Evolutionary conservation across 192 early-diverging fungal genomes (phyloP).

Genomic region (Backusella morwellensis): DNA sequence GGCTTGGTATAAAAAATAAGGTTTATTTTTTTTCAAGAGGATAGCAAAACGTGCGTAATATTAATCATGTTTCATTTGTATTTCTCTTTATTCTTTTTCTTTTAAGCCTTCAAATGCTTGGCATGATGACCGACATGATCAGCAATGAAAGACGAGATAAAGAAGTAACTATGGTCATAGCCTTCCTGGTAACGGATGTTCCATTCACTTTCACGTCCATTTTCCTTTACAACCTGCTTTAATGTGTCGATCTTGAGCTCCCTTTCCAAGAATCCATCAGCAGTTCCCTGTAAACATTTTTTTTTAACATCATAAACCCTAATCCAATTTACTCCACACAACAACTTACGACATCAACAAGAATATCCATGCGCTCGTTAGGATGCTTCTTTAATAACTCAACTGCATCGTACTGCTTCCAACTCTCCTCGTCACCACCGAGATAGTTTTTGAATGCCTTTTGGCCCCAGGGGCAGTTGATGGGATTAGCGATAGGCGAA

Average conservation of each 20-base stretch:
- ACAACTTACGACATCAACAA: slow-evolving; percentile 41
- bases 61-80: background rate
- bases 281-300: slow-evolving; percentile 51
- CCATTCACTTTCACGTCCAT: slow-evolving; percentile 46
- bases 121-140: slow-evolving; percentile 80
- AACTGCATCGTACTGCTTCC: slow-evolving; percentile 75
- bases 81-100: background rate
- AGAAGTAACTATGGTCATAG: slow-evolving; percentile 89
- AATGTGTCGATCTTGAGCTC: slow-evolving; percentile 67
- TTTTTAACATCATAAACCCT: background rate
- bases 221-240: slow-evolving; percentile 42
- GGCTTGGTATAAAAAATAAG: background rate
- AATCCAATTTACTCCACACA: background rate
- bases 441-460: slow-evolving; percentile 81
- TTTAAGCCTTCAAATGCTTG: slow-evolving; percentile 39
- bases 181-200: slow-evolving; percentile 69
- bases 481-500: slow-evolving; percentile 78
- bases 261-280: slow-evolving; percentile 66
- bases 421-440: slow-evolving; percentile 52
- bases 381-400: slow-evolving; percentile 58
- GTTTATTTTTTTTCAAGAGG: background rate
- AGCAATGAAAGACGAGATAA: slow-evolving; percentile 75
- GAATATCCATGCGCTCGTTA: slow-evolving; percentile 34
- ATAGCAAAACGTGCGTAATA: background rate
- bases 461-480: slow-evolving; percentile 71